Percentiles rank a stretch among this genome's conserved stretches.
These are phyloP conservation scores for Paulinella micropora DNA, from an alignment of 78 protist species.

Conservation along the genomic window DNA sequence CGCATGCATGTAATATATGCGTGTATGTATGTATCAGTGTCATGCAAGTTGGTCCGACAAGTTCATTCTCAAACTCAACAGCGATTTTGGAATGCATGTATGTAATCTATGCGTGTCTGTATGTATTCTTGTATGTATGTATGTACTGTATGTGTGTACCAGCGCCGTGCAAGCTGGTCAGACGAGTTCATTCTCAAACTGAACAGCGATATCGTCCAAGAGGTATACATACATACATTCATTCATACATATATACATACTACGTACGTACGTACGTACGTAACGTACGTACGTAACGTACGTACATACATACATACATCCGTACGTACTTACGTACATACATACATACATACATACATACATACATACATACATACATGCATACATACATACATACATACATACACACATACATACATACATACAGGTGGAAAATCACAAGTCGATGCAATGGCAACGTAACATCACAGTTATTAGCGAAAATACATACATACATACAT, in stretches of 20 bases:
- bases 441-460: not conserved
- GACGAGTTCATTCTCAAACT: too few relatives aligned
- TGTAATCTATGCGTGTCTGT: not conserved
- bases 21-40: too few relatives aligned
- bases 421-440: not conserved
- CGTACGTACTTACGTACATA: not conserved
- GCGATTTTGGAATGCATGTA: too few relatives aligned
- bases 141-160: too few relatives aligned
- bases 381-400: not conserved
- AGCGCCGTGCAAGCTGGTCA: too few relatives aligned
- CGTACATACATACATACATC: not conserved
- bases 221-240: not conserved
- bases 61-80: too few relatives aligned
- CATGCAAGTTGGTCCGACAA: too few relatives aligned
- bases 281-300: not conserved
- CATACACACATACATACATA: not conserved
- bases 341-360: not conserved
- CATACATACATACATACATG: not conserved
- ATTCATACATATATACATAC: not conserved
- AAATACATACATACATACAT: not conserved
- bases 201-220: too few relatives aligned
- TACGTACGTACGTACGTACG: not conserved
- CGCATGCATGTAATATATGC: too few relatives aligned
- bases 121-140: too few relatives aligned
- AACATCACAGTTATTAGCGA: not conserved